phyloP scores from a whole-genome alignment of 331 rosid genomes.

The Quercus phellos region DNA sequence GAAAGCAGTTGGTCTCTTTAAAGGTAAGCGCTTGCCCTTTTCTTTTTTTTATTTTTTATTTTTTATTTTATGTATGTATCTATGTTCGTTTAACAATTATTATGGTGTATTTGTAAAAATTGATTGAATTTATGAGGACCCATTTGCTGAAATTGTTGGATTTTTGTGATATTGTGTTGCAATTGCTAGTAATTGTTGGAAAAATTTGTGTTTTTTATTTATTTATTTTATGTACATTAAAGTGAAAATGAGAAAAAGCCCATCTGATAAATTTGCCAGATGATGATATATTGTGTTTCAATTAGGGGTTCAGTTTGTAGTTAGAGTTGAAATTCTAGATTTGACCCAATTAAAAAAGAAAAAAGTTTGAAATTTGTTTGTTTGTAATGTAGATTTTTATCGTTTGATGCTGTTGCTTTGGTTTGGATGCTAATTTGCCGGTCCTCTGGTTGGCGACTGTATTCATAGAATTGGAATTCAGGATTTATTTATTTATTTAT shows the following conservation, averaged over 20 bases:
- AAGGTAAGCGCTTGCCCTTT: constrained; percentile 42
- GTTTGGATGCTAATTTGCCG: neutral
- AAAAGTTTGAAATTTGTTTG: neutral
- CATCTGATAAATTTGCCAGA: neutral
- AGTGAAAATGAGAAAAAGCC: neutral
- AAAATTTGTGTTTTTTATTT: neutral
- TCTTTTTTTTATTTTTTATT: neutral
- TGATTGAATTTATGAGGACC: constrained; percentile 14
- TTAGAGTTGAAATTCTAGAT: neutral
- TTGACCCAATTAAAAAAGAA: neutral
- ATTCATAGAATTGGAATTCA: neutral
- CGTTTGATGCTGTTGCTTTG: neutral
- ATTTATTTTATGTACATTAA: neutral
- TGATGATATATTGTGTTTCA: neutral
- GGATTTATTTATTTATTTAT: too few species aligned
- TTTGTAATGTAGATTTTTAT: too few species aligned
- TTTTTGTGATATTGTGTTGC: neutral
- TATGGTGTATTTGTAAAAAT: neutral
- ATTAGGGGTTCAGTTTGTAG: neutral
- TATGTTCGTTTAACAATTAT: neutral
- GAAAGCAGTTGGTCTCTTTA: constrained; percentile 47
- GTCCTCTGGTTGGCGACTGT: neutral
- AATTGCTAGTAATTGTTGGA: constrained; percentile 2
- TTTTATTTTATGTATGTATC: too few species aligned
- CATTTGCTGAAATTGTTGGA: constrained; percentile 8